Evolutionary conservation across 2,329 filamentous ascomycete species (phyloP).

Genomic region (Aquanectria penicillioides): DNA sequence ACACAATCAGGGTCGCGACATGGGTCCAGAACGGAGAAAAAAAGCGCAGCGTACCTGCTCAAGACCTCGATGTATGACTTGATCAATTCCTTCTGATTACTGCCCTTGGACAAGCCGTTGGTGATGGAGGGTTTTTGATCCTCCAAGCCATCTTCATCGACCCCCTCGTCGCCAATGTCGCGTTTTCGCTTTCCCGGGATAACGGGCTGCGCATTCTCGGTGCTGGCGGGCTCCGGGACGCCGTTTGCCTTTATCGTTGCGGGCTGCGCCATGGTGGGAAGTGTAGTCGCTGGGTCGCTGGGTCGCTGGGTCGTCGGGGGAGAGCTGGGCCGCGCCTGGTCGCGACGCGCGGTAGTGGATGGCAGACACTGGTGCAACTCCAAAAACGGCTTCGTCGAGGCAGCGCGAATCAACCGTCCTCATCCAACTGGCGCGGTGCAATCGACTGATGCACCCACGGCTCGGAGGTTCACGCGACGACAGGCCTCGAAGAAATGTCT

Average conservation of each 20-base stretch:
- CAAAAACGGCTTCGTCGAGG: constrained; percentile 49
- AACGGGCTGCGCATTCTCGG: constrained; percentile 45
- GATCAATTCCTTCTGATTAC: constrained; percentile 49
- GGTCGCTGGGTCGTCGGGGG: constrained; percentile 36
- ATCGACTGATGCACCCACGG: constrained; percentile 37
- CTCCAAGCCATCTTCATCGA: constrained; percentile 43
- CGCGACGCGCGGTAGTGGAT: constrained; percentile 53
- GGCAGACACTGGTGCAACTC: constrained; percentile 53
- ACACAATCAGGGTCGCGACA: constrained; percentile 21
- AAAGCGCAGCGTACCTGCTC: constrained; percentile 47
- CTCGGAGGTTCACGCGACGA: constrained; percentile 37
- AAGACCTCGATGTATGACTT: constrained; percentile 51
- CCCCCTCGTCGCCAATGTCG: constrained; percentile 57
- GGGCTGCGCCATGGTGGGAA: constrained; percentile 54
- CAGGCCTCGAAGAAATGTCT: constrained; percentile 35
- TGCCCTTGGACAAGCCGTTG: constrained; percentile 39
- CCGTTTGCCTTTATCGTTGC: constrained; percentile 54
- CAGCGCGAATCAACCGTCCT: constrained; percentile 44
- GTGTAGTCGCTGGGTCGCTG: constrained; percentile 36
- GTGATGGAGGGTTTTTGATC: constrained; percentile 37
- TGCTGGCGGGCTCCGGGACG: constrained; percentile 48
- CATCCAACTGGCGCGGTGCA: constrained; percentile 46
- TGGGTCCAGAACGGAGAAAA: constrained; percentile 9
- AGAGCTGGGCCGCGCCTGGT: constrained; percentile 48
- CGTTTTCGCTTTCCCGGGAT: constrained; percentile 67